phyloP scores from a whole-genome alignment of 139 green algal genomes.

The Chara braunii region DNA sequence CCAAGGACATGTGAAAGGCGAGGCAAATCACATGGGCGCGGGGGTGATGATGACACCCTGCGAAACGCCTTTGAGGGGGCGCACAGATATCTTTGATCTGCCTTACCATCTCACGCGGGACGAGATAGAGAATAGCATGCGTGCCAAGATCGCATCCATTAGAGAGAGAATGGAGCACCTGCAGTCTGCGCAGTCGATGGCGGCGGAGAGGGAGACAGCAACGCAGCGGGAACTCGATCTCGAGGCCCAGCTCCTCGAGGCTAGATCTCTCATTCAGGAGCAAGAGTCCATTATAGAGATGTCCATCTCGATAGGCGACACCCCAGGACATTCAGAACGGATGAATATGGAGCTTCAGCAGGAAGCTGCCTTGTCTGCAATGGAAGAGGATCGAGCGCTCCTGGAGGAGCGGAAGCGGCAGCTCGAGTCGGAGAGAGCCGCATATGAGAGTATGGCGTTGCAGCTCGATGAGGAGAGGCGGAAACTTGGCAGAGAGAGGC shows the following conservation, averaged over 20 bases:
- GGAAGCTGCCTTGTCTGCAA: too few species aligned
- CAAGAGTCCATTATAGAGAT: slow-evolving; percentile 6
- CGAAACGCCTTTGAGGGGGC: not conserved
- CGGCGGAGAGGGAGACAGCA: not conserved
- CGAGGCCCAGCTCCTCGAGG: not conserved
- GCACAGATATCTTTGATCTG: not conserved
- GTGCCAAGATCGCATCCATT: not conserved
- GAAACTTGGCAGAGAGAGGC: too few species aligned
- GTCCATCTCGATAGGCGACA: too few species aligned
- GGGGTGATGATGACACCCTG: not conserved
- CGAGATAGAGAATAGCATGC: not conserved
- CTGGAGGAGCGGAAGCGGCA: too few species aligned
- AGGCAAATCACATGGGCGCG: not conserved
- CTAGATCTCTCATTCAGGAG: not conserved
- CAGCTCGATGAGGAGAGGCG: too few species aligned
- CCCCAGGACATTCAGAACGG: too few species aligned
- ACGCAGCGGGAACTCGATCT: slow-evolving; percentile 1
- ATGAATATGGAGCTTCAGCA: too few species aligned
- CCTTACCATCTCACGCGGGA: not conserved
- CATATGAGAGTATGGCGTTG: too few species aligned
- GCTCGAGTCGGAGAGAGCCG: too few species aligned
- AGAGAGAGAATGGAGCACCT: too few species aligned
- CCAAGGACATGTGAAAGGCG: not conserved
- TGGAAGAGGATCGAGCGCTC: too few species aligned
- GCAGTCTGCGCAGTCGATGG: too few species aligned